Percentiles rank a stretch among this genome's conserved stretches.
phyloP scores from a whole-genome alignment of 2,329 filamentous ascomycete genomes.

The Xylaria sp. region DNA sequence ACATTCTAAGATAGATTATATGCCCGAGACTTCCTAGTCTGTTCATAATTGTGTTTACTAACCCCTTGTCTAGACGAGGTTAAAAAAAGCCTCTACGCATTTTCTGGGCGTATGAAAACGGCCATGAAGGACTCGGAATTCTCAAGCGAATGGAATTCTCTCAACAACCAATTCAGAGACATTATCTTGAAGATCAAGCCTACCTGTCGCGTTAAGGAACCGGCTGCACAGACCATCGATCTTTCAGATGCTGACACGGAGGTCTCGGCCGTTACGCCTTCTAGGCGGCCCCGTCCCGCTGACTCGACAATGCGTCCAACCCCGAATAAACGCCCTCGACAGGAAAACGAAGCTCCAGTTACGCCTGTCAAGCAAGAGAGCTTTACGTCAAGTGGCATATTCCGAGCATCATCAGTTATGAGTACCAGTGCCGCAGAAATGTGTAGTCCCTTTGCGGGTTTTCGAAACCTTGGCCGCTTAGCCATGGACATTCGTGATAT shows the following conservation, averaged over 20 bases:
- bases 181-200: slow-evolving; percentile 51
- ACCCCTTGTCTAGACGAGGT: slow-evolving; percentile 60
- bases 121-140: slow-evolving; percentile 63
- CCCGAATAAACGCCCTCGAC: slow-evolving; percentile 44
- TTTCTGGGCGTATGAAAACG: slow-evolving; percentile 64
- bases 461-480: slow-evolving; percentile 52
- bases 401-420: slow-evolving; percentile 45
- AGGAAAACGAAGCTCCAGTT: slow-evolving; percentile 26
- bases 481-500: slow-evolving; percentile 63
- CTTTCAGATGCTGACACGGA: slow-evolving; percentile 47
- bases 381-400: slow-evolving; percentile 39
- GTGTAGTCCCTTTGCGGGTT: slow-evolving; percentile 52
- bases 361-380: slow-evolving; percentile 55
- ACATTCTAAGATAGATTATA: background rate
- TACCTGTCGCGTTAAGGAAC: slow-evolving; percentile 47
- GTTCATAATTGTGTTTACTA: background rate
- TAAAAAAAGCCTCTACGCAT: slow-evolving; percentile 65
- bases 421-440: slow-evolving; percentile 31
- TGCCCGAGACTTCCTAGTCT: background rate
- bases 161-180: slow-evolving; percentile 50
- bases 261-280: slow-evolving; percentile 39
- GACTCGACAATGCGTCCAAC: slow-evolving; percentile 48
- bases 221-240: slow-evolving; percentile 45
- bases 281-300: slow-evolving; percentile 45
- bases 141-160: slow-evolving; percentile 47